Evolutionary conservation across 768 basidiomycete genomes (phyloP).

Genomic region (Rhodosporidiobolus odoratus): DNA sequence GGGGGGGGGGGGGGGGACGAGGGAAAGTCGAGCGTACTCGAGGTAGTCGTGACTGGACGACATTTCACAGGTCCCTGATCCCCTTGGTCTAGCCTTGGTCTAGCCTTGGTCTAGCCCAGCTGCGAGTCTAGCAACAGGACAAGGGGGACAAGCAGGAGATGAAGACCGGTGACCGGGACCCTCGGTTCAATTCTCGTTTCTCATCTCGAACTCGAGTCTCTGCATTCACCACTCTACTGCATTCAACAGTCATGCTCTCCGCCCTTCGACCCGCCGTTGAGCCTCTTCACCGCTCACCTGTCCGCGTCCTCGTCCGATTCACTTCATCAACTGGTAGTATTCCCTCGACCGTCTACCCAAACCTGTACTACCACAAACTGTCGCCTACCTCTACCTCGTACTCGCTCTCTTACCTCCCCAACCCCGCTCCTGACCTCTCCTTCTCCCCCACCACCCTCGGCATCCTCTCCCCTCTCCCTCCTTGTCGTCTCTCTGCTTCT

Average conservation of each 20-base stretch:
- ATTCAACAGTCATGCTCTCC: neutral
- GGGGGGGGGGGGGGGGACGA: neutral
- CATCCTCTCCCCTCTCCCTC: conserved; percentile 1
- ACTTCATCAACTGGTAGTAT: conserved; percentile 2
- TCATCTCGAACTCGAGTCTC: too few relatives aligned
- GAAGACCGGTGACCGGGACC: too few relatives aligned
- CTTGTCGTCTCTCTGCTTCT: neutral
- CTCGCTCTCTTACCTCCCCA: conserved; percentile 28
- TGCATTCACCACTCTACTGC: too few relatives aligned
- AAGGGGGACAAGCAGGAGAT: too few relatives aligned
- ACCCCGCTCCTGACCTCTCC: conserved; percentile 18
- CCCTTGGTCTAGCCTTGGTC: too few relatives aligned
- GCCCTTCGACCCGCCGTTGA: neutral
- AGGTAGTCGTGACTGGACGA: neutral
- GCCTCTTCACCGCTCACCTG: neutral
- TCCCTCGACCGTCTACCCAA: conserved; percentile 12
- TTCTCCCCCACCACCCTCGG: conserved; percentile 38
- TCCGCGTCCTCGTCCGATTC: neutral
- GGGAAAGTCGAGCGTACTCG: neutral
- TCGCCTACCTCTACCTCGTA: neutral
- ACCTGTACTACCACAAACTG: conserved; percentile 26
- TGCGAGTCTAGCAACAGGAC: too few relatives aligned
- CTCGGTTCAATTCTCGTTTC: too few relatives aligned
- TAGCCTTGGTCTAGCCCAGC: too few relatives aligned
- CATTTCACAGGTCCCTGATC: neutral